These are phyloP conservation scores for Metschnikowia dekortorum DNA, from an alignment of 805 yeast species.

Conservation along the genomic window DNA sequence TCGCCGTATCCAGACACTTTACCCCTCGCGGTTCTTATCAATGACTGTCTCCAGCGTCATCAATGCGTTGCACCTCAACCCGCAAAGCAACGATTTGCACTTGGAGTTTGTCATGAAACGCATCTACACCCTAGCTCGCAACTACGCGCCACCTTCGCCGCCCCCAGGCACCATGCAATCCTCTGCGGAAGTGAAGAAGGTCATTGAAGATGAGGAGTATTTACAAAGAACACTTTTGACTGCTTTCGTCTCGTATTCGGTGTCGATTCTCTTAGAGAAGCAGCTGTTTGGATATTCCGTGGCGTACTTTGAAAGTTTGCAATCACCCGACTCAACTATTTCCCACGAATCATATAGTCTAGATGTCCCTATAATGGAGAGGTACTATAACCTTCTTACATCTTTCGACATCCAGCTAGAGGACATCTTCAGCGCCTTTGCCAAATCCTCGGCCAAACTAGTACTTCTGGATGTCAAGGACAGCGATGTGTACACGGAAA, in stretches of 20 bases:
- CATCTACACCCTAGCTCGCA: conserved; percentile 55
- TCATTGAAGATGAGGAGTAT: conserved; percentile 52
- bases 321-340: neutral
- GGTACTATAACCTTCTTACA: conserved; percentile 40
- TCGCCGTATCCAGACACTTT: conserved; percentile 58
- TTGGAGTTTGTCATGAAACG: conserved; percentile 51
- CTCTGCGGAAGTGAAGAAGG: conserved; percentile 34
- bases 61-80: conserved; percentile 42
- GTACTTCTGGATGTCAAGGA: conserved; percentile 22
- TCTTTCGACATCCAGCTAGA: conserved; percentile 64
- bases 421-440: conserved; percentile 33
- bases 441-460: conserved; percentile 35
- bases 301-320: conserved; percentile 16
- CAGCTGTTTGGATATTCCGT: conserved; percentile 20
- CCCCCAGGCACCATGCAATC: conserved; percentile 38
- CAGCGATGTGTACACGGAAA: conserved; percentile 27
- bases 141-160: conserved; percentile 41
- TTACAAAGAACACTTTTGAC: conserved; percentile 64
- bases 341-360: conserved; percentile 16
- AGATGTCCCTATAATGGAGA: conserved; percentile 20
- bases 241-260: conserved; percentile 52
- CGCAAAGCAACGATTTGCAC: conserved; percentile 19
- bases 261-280: conserved; percentile 31
- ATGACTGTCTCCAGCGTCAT: conserved; percentile 61
- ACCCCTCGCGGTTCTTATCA: conserved; percentile 76